Evolutionary conservation across 2,329 filamentous ascomycete genomes (phyloP).

Genomic region (Cytospora schulzeri): DNA sequence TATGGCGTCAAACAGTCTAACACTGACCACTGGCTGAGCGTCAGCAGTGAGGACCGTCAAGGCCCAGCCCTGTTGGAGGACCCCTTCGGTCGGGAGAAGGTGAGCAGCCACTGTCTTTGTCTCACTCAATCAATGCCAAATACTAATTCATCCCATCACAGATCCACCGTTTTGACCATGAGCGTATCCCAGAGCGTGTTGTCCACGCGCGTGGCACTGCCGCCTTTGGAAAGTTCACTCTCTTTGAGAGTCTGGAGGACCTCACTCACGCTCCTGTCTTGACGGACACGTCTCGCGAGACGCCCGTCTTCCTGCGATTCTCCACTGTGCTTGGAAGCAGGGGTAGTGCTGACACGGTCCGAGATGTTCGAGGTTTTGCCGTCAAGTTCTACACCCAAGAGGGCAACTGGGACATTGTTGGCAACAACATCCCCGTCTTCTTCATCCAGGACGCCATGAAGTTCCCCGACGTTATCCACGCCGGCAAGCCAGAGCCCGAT

Average conservation of each 20-base stretch:
- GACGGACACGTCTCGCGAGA: constrained; percentile 63
- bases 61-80: constrained; percentile 75
- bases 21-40: constrained; percentile 77
- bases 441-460: constrained; percentile 78
- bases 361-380: constrained; percentile 82
- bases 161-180: constrained; percentile 74
- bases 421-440: constrained; percentile 75
- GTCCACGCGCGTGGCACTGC: constrained; percentile 38
- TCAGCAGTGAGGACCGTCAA: constrained; percentile 61
- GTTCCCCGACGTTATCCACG: constrained; percentile 67
- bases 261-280: constrained; percentile 65
- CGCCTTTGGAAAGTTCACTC: constrained; percentile 58
- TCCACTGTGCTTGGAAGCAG: constrained; percentile 76
- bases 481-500: constrained; percentile 69
- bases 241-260: constrained; percentile 64
- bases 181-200: constrained; percentile 41
- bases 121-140: not conserved
- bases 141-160: constrained; percentile 35
- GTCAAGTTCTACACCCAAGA: constrained; percentile 78
- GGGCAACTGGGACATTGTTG: constrained; percentile 75
- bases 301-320: constrained; percentile 72
- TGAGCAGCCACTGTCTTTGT: constrained; percentile 37
- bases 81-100: constrained; percentile 72
- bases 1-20: constrained; percentile 73
- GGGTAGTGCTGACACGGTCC: constrained; percentile 77